A percentile compares a stretch with the other conserved stretches of the same genome.
These are phyloP conservation scores for Eustoma russellianum DNA, from an alignment of 257 asterid species.

Conservation along the genomic window DNA sequence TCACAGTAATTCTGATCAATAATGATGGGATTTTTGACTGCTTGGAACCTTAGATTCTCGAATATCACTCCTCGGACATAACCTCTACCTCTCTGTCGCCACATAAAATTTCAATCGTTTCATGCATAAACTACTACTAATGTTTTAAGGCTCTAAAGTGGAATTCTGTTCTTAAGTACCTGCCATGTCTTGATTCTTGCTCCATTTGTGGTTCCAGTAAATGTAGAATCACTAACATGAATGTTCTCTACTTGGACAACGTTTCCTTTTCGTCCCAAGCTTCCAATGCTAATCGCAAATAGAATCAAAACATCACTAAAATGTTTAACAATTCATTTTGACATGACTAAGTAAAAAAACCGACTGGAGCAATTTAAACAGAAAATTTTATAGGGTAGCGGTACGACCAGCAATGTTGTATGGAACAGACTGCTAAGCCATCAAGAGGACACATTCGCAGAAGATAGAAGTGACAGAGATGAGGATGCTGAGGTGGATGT, in stretches of 20 bases:
- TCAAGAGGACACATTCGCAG: too few species aligned
- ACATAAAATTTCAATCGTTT: neutral
- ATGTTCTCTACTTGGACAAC: constrained; percentile 50
- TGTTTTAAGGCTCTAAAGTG: too few species aligned
- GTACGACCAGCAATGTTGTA: too few species aligned
- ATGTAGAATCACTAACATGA: constrained; percentile 24
- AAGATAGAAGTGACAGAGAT: too few species aligned
- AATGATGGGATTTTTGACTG: constrained; percentile 49
- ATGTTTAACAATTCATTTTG: neutral
- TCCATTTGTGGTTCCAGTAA: constrained; percentile 69
- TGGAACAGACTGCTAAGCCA: too few species aligned
- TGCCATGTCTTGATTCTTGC: constrained; percentile 93
- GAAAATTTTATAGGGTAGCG: too few species aligned
- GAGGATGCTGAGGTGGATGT: too few species aligned
- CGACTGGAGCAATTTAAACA: too few species aligned
- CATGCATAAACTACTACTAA: too few species aligned
- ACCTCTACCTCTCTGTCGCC: constrained; percentile 46
- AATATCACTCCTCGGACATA: constrained; percentile 31
- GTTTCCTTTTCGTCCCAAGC: constrained; percentile 55
- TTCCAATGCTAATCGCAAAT: constrained; percentile 52
- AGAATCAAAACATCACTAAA: too few species aligned
- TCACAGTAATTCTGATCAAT: constrained; percentile 58
- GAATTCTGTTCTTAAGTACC: constrained; percentile 22
- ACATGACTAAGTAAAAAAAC: neutral
- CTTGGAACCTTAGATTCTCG: constrained; percentile 31